phyloP scores from a whole-genome alignment of 805 yeast genomes.

The Kodamaea laetipori region DNA sequence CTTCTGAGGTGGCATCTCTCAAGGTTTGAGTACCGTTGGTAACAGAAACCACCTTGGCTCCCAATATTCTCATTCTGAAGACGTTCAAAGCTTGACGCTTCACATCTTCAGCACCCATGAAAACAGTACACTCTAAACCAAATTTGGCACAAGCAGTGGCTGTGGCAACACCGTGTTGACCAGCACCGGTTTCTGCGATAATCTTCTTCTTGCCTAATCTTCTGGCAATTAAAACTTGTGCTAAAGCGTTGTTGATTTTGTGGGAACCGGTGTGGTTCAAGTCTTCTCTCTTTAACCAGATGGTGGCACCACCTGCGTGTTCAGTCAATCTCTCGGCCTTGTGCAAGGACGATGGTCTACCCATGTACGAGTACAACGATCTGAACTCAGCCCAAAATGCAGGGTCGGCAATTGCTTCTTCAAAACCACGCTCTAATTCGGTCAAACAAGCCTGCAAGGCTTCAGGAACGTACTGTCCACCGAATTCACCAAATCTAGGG shows the following conservation, averaged over 20 bases:
- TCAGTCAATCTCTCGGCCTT: slow-evolving; percentile 87
- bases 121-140: slow-evolving; percentile 90
- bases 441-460: slow-evolving; percentile 87
- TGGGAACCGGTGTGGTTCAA: slow-evolving; percentile 88
- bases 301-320: slow-evolving; percentile 85
- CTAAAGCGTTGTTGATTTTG: slow-evolving; percentile 81
- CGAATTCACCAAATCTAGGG: slow-evolving; percentile 89
- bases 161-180: slow-evolving; percentile 92
- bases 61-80: slow-evolving; percentile 93
- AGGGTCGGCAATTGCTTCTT: slow-evolving; percentile 85
- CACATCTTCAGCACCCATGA: slow-evolving; percentile 99
- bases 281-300: slow-evolving; percentile 98
- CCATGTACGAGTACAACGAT: slow-evolving; percentile 85
- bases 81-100: slow-evolving; percentile 98
- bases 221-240: slow-evolving; percentile 78
- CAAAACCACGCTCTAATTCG: slow-evolving; percentile 87
- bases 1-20: slow-evolving; percentile 98
- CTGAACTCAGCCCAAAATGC: slow-evolving; percentile 91
- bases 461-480: slow-evolving; percentile 99
- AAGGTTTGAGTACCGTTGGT: slow-evolving; percentile 93
- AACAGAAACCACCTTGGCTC: slow-evolving; percentile 94
- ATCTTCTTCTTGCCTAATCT: slow-evolving; percentile 75
- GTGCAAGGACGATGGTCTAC: slow-evolving; percentile 93
- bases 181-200: slow-evolving; percentile 92
- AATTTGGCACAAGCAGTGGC: slow-evolving; percentile 92